Base-by-base conservation (phyloP, 768 basidiomycete species). In the Tricholoma terreum region DNA sequence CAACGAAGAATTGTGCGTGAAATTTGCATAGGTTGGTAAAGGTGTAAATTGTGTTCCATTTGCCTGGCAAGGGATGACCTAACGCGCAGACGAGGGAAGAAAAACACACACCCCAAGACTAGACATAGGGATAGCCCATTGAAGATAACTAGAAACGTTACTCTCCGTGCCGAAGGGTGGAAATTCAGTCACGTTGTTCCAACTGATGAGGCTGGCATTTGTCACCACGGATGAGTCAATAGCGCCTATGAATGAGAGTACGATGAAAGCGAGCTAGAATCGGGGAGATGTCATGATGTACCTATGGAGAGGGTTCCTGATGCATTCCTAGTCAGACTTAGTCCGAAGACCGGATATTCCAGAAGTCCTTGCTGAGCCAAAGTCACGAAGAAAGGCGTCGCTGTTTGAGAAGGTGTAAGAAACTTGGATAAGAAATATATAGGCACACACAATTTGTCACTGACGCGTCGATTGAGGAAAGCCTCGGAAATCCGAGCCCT, bases 131-230 rank as follows among this genome's bases (percentile, higher is more conserved):
- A 91, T 83, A 0, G 82, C 81, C 90, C 90, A 92, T 58, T 86
- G 84, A 45, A 92, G 73, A 61, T 92, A 92, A 60, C 85, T 86
- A 3, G 90, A 85, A 12, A 76, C 67, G 59, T 83, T 86, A 58
- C 73, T 80, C 61, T 82, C 80, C 4, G 74, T 68, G 6, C 75
- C 79, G 56, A 88, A 73, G 4, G 90, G 90, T 17, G 84, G 75
- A 64, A 92, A 92, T 11, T 90, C 80, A 14, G 85, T 82, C 1
- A 92, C 87, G 40, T 83, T 79, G 60, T 86, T 87, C 90, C 90
- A 92, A 50, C 76, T 78, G 27, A 92, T 85, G 15, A 77, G 63
- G 55, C 77, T 84, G 2, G 75, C 67, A 66, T 90, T 82, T 24
- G 69, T 75, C 14, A 92, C 86, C 14, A 92, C 74, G 5, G 85